Evolutionary conservation across 2,329 filamentous ascomycete species (phyloP).

Genomic region (Phoma herbarum): DNA sequence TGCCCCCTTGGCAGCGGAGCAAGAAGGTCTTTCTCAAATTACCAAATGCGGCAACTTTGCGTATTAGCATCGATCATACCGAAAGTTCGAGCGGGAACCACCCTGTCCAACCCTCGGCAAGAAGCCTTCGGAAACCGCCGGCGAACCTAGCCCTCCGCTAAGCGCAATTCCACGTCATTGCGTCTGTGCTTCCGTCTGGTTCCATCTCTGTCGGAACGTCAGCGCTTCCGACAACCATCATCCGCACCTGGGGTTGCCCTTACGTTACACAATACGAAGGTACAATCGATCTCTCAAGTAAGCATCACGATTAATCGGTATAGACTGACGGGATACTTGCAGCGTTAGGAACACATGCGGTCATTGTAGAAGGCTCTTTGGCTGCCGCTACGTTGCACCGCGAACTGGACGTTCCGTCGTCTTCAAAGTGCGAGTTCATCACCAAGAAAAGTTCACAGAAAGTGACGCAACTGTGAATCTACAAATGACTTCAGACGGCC

Average conservation of each 20-base stretch:
- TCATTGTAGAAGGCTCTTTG: not conserved
- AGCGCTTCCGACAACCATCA: conserved; percentile 10
- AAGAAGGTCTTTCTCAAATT: not conserved
- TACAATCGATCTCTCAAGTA: not conserved
- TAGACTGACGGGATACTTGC: conserved; percentile 7
- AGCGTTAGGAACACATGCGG: not conserved
- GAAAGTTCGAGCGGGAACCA: conserved; percentile 1
- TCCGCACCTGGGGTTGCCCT: conserved; percentile 13
- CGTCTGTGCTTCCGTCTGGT: not conserved
- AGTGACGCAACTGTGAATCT: not conserved
- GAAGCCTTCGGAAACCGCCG: conserved; percentile 9
- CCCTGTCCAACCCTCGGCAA: not conserved
- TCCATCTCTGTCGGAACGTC: conserved; percentile 9
- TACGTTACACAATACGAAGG: conserved; percentile 20
- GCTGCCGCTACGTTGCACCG: not conserved
- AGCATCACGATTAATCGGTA: not conserved
- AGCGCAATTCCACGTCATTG: conserved; percentile 15
- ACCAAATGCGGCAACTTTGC: not conserved
- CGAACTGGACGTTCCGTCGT: not conserved
- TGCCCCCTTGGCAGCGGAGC: not conserved
- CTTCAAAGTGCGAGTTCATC: not conserved
- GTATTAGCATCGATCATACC: not conserved
- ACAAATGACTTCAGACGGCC: not conserved
- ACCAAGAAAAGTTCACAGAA: not conserved
- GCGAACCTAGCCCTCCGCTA: conserved; percentile 5